phyloP scores from a whole-genome alignment of 352 stramenopile species.

The Globisporangium cylindrosporum region DNA sequence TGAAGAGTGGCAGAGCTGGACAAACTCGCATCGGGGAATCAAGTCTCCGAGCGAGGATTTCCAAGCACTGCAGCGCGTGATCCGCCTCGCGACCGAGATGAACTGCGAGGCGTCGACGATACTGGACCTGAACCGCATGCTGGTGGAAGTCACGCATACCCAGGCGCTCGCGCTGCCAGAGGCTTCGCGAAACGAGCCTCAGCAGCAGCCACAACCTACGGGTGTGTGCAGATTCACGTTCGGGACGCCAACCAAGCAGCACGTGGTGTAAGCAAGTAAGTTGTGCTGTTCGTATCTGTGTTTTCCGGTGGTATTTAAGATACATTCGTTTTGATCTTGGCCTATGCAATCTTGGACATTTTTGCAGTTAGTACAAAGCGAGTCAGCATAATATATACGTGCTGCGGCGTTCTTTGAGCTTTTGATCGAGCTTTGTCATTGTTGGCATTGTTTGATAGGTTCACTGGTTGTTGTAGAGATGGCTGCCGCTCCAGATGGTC shows the following conservation, averaged over 20 bases:
- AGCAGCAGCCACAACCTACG: slow-evolving; percentile 27
- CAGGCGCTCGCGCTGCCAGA: slow-evolving; percentile 9
- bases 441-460: too few species aligned
- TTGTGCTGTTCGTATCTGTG: not conserved
- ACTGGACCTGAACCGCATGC: slow-evolving; percentile 57
- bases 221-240: slow-evolving; percentile 62
- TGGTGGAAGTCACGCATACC: slow-evolving; percentile 32
- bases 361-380: not conserved
- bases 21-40: slow-evolving; percentile 33
- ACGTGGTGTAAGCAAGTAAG: slow-evolving; percentile 18
- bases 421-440: too few species aligned
- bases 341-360: not conserved
- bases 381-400: too few species aligned
- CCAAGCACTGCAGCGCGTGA: slow-evolving; percentile 57
- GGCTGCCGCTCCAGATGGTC: too few species aligned
- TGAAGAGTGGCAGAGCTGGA: slow-evolving; percentile 51
- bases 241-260: slow-evolving; percentile 29
- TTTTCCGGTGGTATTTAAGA: slow-evolving; percentile 1
- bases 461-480: too few species aligned
- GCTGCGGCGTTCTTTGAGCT: too few species aligned
- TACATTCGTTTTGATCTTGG: not conserved
- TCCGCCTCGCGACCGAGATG: slow-evolving; percentile 62
- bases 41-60: slow-evolving; percentile 34
- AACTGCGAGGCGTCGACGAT: slow-evolving; percentile 54
- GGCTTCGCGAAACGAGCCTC: slow-evolving; percentile 9